Percentiles rank a stretch among this genome's conserved stretches.
These are phyloP conservation scores for Vicia faba DNA, from an alignment of 306 rosid species.

Conservation along the genomic window DNA sequence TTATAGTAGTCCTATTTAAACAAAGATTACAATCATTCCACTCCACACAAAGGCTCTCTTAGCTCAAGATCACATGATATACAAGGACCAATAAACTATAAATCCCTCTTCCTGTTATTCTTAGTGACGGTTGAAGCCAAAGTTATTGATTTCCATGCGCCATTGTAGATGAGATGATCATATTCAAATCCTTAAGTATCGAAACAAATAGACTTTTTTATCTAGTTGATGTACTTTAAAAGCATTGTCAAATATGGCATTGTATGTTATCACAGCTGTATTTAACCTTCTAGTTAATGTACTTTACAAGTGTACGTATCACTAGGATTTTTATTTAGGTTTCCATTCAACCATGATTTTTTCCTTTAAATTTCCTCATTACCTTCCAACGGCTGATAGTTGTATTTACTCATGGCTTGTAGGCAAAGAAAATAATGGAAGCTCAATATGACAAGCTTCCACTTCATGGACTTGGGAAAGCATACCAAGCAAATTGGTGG, in stretches of 20 bases:
- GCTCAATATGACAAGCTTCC: slow-evolving; percentile 81
- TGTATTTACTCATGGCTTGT: slow-evolving; percentile 47
- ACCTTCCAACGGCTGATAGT: slow-evolving; percentile 38
- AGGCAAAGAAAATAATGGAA: slow-evolving; percentile 73
- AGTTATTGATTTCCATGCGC: background rate
- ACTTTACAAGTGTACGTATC: background rate
- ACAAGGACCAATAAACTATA: background rate
- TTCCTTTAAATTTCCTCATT: slow-evolving; percentile 26
- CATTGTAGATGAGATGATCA: slow-evolving; percentile 23
- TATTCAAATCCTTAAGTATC: slow-evolving; percentile 30
- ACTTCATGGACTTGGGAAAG: slow-evolving; percentile 87
- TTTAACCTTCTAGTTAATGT: slow-evolving; percentile 23
- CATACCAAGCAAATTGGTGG: slow-evolving; percentile 85
- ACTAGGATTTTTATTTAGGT: slow-evolving; percentile 17
- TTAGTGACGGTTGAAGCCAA: background rate
- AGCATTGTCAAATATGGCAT: background rate
- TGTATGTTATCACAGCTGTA: slow-evolving; percentile 7
- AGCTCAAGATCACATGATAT: slow-evolving; percentile 18
- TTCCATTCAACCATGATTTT: slow-evolving; percentile 17
- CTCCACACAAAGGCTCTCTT: background rate
- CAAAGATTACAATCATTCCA: background rate
- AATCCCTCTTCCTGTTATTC: background rate
- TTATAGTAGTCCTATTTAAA: background rate
- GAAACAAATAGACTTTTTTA: slow-evolving; percentile 19
- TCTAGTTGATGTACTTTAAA: background rate